Base-by-base conservation (phyloP, 1,284 basidiomycete genomes). In the Boletus sp. region DNA sequence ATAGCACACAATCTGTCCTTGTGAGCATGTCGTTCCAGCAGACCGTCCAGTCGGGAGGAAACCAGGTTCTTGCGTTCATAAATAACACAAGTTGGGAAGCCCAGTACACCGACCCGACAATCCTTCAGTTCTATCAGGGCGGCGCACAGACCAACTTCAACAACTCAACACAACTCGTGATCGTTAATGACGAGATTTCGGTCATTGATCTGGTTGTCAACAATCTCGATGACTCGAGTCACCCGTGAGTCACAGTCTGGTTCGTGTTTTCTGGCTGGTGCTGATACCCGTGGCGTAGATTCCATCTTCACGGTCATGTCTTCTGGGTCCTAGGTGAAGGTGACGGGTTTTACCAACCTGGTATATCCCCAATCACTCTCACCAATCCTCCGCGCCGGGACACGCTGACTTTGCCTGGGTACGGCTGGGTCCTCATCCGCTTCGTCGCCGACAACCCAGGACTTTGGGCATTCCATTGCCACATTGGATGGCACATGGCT, bases 401-500 rank as follows among this genome's bases (percentile, higher is more conserved):
- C 43, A 75, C 74, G 0, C 53, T 73, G 25, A 71, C 71, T 35
- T 6, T 73, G 31, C 71, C 71, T 17, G 74, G 66, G 19, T 76
- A n/a, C 27, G 73, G 71, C 28, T 73, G 62, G 58, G 49, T 61
- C 35, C 55, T 55, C 19, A 70, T 76, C 28, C 74, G 80, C 4
- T 82, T 81, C 65, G 64, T 64, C 27, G 77, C 78, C 11, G 71
- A 78, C 56, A 76, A 77, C 52, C 68, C 76, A 17, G 80, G 80
- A n/a, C 68, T 81, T 21, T 80, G 78, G 78, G 77, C 79, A 49
- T 76, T 81, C 68, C 79, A 81, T 62, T 80, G 79, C 59, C 80
- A 83, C 63, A 79, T 83, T 57, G 77, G 78, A 65, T 82, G 80
- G 80, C 80, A 81, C 64, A 73, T 81, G 67, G 68, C 71, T n/a